These are phyloP conservation scores for Leucosporidium yakuticum DNA, from an alignment of 768 basidiomycete species.

Conservation along the genomic window DNA sequence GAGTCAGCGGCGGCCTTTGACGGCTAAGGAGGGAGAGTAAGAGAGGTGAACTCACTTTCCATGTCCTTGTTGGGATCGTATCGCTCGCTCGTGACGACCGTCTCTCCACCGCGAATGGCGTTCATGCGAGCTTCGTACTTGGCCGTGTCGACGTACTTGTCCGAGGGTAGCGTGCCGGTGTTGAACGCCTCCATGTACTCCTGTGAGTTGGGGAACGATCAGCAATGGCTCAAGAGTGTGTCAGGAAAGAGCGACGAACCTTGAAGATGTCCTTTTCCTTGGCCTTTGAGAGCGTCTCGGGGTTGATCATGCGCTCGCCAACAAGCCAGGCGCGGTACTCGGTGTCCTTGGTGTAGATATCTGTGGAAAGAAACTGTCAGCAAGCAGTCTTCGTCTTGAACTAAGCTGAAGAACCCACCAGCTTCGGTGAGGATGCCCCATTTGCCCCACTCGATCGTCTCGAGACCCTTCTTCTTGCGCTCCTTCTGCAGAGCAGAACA, in stretches of 20 bases:
- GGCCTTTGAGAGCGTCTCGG: conserved; percentile 19
- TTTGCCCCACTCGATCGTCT: conserved; percentile 27
- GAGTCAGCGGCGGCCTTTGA: background rate
- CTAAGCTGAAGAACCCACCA: conserved; percentile 2
- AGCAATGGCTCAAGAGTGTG: background rate
- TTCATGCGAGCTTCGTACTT: conserved; percentile 28
- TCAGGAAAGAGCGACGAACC: background rate
- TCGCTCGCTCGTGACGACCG: conserved; percentile 8
- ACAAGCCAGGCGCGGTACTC: conserved; percentile 31
- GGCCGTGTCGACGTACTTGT: conserved; percentile 27
- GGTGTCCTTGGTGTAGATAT: conserved; percentile 32
- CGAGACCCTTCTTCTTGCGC: conserved; percentile 20
- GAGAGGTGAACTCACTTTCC: conserved; percentile 1
- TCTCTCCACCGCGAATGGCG: conserved; percentile 31
- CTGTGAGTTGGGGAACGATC: background rate
- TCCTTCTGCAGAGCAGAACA: conserved; percentile 21
- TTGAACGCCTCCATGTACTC: conserved; percentile 24
- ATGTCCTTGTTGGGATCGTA: conserved; percentile 26
- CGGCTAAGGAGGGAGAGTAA: background rate
- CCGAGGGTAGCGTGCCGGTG: conserved; percentile 27
- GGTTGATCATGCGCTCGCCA: conserved; percentile 18
- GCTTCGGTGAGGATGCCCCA: conserved; percentile 29
- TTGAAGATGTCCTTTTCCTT: conserved; percentile 32
- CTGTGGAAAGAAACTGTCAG: conserved; percentile 3
- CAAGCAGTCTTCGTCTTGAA: background rate